Conservation (phyloP, 2,329 filamentous ascomycete species). For the Clonostachys rhizophaga region DNA sequence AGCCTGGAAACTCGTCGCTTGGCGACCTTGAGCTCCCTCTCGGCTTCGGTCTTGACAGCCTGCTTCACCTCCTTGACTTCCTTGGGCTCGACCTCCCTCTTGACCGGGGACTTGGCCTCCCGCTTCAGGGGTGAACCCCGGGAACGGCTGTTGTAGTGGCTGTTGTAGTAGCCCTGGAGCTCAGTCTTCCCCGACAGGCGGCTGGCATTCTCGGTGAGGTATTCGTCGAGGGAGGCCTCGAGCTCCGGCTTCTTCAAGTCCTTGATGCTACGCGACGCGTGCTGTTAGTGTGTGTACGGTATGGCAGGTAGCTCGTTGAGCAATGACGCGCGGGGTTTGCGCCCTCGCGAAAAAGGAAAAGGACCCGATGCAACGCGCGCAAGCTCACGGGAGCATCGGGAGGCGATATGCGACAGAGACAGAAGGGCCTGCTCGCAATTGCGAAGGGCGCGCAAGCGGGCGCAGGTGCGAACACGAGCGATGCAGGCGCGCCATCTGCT, state of each 20-base stretch:
- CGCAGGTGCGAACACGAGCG: too few relatives aligned
- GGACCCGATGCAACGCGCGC: not conserved
- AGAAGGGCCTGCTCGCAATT: too few relatives aligned
- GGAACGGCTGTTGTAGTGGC: constrained; percentile 62
- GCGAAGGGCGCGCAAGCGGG: too few relatives aligned
- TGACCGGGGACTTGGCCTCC: constrained; percentile 33
- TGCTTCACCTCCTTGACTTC: constrained; percentile 39
- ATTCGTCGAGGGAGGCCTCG: constrained; percentile 68
- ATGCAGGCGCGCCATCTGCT: not conserved
- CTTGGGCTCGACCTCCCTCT: constrained; percentile 25
- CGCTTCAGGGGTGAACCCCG: constrained; percentile 60
- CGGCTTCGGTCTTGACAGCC: constrained; percentile 25
- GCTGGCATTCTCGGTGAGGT: constrained; percentile 64
- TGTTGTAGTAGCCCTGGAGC: constrained; percentile 74
- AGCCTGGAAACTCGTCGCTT: constrained; percentile 39
- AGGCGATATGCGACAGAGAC: too few relatives aligned
- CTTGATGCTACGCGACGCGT: constrained; percentile 49
- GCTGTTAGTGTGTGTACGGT: not conserved
- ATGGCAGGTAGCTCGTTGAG: not conserved
- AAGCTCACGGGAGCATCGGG: not conserved
- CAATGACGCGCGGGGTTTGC: not conserved
- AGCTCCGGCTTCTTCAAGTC: constrained; percentile 75
- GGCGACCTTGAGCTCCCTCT: constrained; percentile 35
- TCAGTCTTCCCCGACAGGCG: constrained; percentile 57
- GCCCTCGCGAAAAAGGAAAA: not conserved